A percentile compares a stretch with the other conserved stretches of the same genome.
Conservation (phyloP, 1,284 basidiomycete genomes). For the Tilletiopsis washingtonensis region DNA sequence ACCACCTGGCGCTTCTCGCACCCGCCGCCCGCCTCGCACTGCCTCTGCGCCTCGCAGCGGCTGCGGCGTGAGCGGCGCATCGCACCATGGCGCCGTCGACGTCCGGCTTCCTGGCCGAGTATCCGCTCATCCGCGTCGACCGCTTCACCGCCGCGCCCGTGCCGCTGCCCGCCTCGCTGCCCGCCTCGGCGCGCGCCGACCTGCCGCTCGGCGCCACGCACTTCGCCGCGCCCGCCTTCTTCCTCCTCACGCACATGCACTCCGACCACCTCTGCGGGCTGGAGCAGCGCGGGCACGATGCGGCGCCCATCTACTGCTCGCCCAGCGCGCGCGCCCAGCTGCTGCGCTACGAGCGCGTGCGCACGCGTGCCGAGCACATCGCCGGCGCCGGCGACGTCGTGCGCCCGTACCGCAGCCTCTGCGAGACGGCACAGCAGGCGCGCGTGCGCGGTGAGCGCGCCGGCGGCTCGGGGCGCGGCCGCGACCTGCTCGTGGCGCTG, state of each 20-base stretch:
- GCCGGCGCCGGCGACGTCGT: slow-evolving; percentile 11
- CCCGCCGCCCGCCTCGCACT: too few relatives aligned
- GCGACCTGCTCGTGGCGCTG: slow-evolving; percentile 19
- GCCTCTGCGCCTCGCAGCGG: too few relatives aligned
- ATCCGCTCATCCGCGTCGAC: slow-evolving; percentile 36
- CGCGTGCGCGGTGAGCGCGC: slow-evolving; percentile 10
- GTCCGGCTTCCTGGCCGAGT: slow-evolving; percentile 31
- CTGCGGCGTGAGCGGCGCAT: too few relatives aligned
- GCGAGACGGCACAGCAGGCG: slow-evolving; percentile 16
- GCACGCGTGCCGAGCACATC: slow-evolving; percentile 17
- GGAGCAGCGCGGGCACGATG: slow-evolving; percentile 15
- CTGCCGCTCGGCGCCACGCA: neutral
- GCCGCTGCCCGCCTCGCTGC: slow-evolving; percentile 16
- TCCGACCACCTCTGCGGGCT: slow-evolving; percentile 41
- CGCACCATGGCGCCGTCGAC: slow-evolving; percentile 4
- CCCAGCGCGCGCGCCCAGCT: slow-evolving; percentile 27
- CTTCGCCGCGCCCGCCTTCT: slow-evolving; percentile 16
- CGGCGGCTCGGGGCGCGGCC: slow-evolving; percentile 9
- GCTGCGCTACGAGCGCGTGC: slow-evolving; percentile 27
- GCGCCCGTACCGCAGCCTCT: slow-evolving; percentile 24
- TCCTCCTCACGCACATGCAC: slow-evolving; percentile 41
- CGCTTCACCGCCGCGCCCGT: slow-evolving; percentile 21
- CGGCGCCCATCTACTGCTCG: slow-evolving; percentile 33
- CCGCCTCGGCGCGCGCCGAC: neutral
- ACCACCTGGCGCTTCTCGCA: too few relatives aligned